A percentile compares a stretch with the other conserved stretches of the same genome.
Evolutionary conservation across 345 rosid species (phyloP).

Genomic region (Durio zibethinus): DNA sequence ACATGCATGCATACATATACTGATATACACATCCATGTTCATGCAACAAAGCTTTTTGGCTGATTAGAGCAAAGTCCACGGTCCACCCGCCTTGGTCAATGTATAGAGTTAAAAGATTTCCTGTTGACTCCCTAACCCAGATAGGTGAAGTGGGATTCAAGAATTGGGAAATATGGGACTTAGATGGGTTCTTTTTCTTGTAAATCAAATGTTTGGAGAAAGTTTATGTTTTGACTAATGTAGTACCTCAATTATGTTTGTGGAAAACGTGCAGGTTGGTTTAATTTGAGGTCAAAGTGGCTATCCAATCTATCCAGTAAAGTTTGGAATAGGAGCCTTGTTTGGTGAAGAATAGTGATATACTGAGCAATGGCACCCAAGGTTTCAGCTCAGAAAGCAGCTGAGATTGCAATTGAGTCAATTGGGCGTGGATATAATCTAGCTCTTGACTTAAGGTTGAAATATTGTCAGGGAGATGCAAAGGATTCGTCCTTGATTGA

Average conservation of each 20-base stretch:
- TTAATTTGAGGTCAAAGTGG: background rate
- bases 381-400: constrained; percentile 72
- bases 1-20: background rate
- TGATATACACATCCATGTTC: background rate
- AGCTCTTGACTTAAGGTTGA: constrained; percentile 71
- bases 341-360: constrained; percentile 29
- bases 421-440: constrained; percentile 89
- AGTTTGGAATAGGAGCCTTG: background rate
- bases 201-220: background rate
- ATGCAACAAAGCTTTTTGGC: background rate
- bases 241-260: background rate
- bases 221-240: background rate
- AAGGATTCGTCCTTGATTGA: constrained; percentile 57
- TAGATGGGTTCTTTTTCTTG: background rate
- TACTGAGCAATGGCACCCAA: constrained; percentile 63
- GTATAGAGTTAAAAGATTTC: background rate
- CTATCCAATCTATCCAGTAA: background rate
- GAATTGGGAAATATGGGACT: background rate
- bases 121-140: background rate
- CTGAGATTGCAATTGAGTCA: constrained; percentile 77
- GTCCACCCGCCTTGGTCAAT: background rate
- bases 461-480: constrained; percentile 62
- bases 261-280: background rate
- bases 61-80: background rate
- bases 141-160: background rate